Base-by-base conservation (phyloP, 108 stramenopile genomes). In the Cyclotella atomus region DNA sequence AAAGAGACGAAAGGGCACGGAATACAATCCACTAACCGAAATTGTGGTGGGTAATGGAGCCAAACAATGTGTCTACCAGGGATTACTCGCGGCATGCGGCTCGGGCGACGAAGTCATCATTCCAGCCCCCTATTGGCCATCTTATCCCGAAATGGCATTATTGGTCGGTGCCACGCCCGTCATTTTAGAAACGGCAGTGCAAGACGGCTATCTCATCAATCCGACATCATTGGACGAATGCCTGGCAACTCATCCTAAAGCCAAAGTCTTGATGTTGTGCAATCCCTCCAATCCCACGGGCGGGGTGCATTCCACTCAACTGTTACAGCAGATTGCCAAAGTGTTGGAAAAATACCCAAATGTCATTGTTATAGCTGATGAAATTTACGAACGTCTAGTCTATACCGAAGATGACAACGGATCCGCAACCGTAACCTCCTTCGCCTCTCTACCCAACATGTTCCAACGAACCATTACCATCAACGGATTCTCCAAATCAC, bases 201-300 rank as follows among this genome's bases (percentile, higher is more conserved):
- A 89, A 30, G 90, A 94, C 49, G 95, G 94, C 30, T 97, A 87
- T 50, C 68, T 95, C 49, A 53, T 98, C 32, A 89, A 94, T 43
- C 84, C 96, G 2, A 84, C 82, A 20, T 71, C 66, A 21, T 81
- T 98, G 24, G 69, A 88, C n/a, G 53, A 46, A 17, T 84, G 90
- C 6, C 55, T 98, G 52, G 67, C 85, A 46, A 60, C 68, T 3
- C 73, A 85, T 62, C 87, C 93, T 55, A 83, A 85, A 30, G 84
- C 84, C 56, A 95, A 94, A 55, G 67, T 94, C 38, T 67, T 99
- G 38, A 97, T 99, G 65, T 71, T 99, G 27, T 99, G 98, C 89
- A 99, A 98, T 77, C 98, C 98, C 2, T 93, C 93, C 46, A 99
- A 99, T 78, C 98, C 98, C 3, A 98, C 98, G 8, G 88, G 97